A percentile compares a stretch with the other conserved stretches of the same genome.
Conservation (phyloP, 1,284 basidiomycete species). For the Vanrija humicola region DNA sequence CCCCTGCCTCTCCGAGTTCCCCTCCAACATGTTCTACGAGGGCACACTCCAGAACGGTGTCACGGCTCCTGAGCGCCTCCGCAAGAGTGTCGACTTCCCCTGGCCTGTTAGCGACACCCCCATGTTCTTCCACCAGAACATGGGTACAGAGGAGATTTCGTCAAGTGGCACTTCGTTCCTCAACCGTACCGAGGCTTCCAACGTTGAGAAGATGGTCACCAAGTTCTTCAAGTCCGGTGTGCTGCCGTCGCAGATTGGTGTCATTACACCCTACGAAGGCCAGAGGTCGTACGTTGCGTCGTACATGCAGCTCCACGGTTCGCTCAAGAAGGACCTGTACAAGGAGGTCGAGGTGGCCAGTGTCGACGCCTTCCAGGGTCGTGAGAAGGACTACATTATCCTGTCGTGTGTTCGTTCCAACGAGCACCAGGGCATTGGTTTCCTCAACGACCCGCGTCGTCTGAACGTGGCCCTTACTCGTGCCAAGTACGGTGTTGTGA, state of each 20-base stretch:
- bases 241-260: conserved; percentile 85
- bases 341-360: conserved; percentile 99
- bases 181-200: conserved; percentile 96
- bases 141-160: conserved; percentile 98
- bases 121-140: conserved; percentile 99
- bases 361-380: conserved; percentile 98
- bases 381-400: conserved; percentile 99
- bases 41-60: conserved; percentile 98
- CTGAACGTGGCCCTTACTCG: conserved; percentile 96
- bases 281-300: conserved; percentile 98
- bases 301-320: conserved; percentile 99
- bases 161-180: conserved; percentile 97
- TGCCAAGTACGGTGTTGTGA: conserved; percentile 96
- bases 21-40: conserved; percentile 99
- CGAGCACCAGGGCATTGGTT: conserved; percentile 98
- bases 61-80: conserved; percentile 91
- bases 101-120: conserved; percentile 98
- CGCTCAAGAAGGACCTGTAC: conserved; percentile 97
- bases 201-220: conserved; percentile 99
- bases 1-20: conserved; percentile 97
- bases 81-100: conserved; percentile 98
- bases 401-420: conserved; percentile 98
- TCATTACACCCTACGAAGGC: conserved; percentile 98
- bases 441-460: conserved; percentile 95
- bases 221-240: conserved; percentile 99